Base-by-base conservation (phyloP, 2,329 filamentous ascomycete species). In the Xylaria polymorpha region DNA sequence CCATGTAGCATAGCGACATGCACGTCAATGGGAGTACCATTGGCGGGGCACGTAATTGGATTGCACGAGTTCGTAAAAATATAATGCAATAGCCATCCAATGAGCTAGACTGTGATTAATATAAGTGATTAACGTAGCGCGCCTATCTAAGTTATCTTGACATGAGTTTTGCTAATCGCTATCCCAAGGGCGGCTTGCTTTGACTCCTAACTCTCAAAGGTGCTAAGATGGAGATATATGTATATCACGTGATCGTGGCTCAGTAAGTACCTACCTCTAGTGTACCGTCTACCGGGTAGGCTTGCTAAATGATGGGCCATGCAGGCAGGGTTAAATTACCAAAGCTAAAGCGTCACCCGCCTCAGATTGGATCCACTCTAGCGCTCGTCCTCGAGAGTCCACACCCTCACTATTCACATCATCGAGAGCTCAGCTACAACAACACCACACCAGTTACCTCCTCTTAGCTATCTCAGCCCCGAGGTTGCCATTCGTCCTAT, bases 311-410 rank as follows among this genome's bases (percentile, higher is more conserved):
- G 25, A 29, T 29, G 25, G 25, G 25, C 25, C 25, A 29, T 29
- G 25, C 25, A 29, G 25, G 25, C 25, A 29, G 25, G 25, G 25
- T 29, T 29, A 2, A 37, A 9, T 8, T 37, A 9, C 64, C 58
- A 66, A 66, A 58, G 29, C 60, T n/a, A 20, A 32, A 61, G 66
- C 66, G 66, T 65, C 61, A 68, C 65, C 39, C 60, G 39, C 48
- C 39, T 53, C n/a, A 3, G 25, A 56, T 1, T 1, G 10, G 9
- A 9, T 32, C 32, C 51, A 55, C 32, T 12, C 3, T 18, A 20
- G 20, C 22, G 18, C 18, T 55, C 51, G 32, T 22, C 51, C 29
- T 37, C 51, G 18, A 7, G 32, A 37, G 18, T 22, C 32, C 51
- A 55, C 25, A 18, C 25, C 9, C 3, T 37, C 32, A 22, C 51